Evolutionary conservation across 2,329 filamentous ascomycete genomes (phyloP).

Genomic region (Davidsoniella eucalypti): DNA sequence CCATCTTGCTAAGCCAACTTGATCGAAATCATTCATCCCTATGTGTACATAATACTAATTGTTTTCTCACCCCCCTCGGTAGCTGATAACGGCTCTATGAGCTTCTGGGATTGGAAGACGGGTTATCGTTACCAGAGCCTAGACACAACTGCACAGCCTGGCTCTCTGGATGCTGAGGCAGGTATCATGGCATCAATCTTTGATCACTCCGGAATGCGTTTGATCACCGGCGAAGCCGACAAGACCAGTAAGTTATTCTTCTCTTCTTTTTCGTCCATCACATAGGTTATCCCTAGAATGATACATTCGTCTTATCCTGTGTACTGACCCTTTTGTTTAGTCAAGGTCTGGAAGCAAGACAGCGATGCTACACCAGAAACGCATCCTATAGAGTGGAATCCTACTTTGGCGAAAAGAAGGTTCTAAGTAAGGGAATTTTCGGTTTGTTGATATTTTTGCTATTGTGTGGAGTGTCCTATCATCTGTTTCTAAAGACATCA

Average conservation of each 20-base stretch:
- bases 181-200: conserved; percentile 92
- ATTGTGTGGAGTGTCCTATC: background rate
- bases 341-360: conserved; percentile 96
- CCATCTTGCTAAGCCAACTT: background rate
- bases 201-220: conserved; percentile 69
- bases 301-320: conserved; percentile 15
- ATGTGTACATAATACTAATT: background rate
- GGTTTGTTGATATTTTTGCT: background rate
- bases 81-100: conserved; percentile 85
- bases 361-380: conserved; percentile 79
- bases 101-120: conserved; percentile 98
- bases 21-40: background rate
- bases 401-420: conserved; percentile 28
- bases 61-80: background rate
- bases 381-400: conserved; percentile 86
- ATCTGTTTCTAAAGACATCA: background rate
- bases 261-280: background rate
- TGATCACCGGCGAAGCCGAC: conserved; percentile 91
- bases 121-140: conserved; percentile 80
- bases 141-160: conserved; percentile 85
- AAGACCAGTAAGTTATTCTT: conserved; percentile 56
- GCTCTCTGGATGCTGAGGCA: conserved; percentile 81
- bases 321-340: conserved; percentile 19
- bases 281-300: background rate
- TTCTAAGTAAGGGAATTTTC: background rate